Percentiles rank a stretch among this genome's conserved stretches.
Conservation (phyloP, 495 filamentous ascomycete genomes). For the Glonium stellatum region DNA sequence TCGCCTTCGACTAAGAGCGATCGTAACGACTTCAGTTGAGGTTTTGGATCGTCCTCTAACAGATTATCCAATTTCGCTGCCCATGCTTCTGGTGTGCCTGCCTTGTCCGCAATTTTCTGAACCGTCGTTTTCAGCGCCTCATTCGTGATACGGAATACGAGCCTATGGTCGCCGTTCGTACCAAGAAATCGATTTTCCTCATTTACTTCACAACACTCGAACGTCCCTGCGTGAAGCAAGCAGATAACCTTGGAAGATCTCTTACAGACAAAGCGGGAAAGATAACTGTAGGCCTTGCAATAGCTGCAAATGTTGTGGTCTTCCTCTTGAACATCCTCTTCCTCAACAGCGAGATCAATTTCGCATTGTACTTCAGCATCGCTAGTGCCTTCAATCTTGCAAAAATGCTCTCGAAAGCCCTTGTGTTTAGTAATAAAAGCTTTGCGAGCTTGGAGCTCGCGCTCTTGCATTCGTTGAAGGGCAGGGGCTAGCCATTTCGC, state of each 20-base stretch:
- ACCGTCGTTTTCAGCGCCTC: conserved; percentile 57
- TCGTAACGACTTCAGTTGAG: conserved; percentile 78
- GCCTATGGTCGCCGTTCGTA: conserved; percentile 49
- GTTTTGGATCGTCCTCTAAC: conserved; percentile 73
- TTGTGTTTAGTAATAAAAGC: conserved; percentile 60
- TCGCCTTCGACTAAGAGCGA: conserved; percentile 88
- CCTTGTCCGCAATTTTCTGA: conserved; percentile 78
- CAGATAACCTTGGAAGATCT: conserved; percentile 72
- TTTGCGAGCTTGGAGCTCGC: conserved; percentile 62
- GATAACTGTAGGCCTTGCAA: conserved; percentile 88
- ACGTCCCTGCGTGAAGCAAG: conserved; percentile 65
- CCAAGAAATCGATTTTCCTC: conserved; percentile 42
- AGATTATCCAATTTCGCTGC: conserved; percentile 80
- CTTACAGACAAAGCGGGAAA: conserved; percentile 81
- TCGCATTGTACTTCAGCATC: conserved; percentile 28
- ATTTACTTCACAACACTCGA: conserved; percentile 63
- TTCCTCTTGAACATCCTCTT: conserved; percentile 44
- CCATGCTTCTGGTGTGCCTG: conserved; percentile 80
- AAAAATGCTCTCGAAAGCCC: conserved; percentile 45
- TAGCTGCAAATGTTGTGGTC: conserved; percentile 84
- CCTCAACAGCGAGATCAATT: conserved; percentile 13
- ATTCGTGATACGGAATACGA: conserved; percentile 70
- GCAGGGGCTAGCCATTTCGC: conserved; percentile 93
- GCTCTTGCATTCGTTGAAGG: conserved; percentile 63
- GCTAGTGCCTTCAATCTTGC: conserved; percentile 38